These are phyloP conservation scores for Cercospora sesami DNA, from an alignment of 2,329 filamentous ascomycete genomes.

Conservation along the genomic window DNA sequence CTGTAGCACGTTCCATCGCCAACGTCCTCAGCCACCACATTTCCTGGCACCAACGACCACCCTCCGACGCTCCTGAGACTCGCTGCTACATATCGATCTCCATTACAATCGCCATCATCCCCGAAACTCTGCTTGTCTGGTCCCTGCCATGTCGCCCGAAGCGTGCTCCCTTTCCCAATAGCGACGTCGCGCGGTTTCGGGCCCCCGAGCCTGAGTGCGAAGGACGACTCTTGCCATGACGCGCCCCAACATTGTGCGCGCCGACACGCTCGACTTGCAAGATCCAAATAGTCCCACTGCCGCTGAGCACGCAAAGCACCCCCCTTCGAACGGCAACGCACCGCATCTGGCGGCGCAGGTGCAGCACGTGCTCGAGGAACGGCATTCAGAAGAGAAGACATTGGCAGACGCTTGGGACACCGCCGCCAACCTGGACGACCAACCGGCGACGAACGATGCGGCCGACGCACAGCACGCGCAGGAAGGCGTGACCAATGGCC, in stretches of 20 bases:
- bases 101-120: not conserved
- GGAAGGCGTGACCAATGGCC: slow-evolving; percentile 47
- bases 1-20: slow-evolving; percentile 15
- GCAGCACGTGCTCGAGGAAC: slow-evolving; percentile 74
- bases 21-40: slow-evolving; percentile 15
- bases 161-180: not conserved
- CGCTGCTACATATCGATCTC: not conserved
- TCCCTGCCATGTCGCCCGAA: slow-evolving; percentile 10
- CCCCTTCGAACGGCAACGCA: slow-evolving; percentile 58
- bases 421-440: slow-evolving; percentile 42
- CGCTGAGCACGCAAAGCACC: slow-evolving; percentile 70
- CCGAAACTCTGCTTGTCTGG: not conserved
- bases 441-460: slow-evolving; percentile 51
- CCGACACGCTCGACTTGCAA: slow-evolving; percentile 95
- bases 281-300: slow-evolving; percentile 78
- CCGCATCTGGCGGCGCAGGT: slow-evolving; percentile 85
- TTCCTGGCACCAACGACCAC: slow-evolving; percentile 8
- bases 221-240: slow-evolving; percentile 21
- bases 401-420: slow-evolving; percentile 58
- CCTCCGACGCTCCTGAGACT: slow-evolving; percentile 7
- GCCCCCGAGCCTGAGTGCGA: not conserved
- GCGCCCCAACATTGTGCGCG: slow-evolving; percentile 28
- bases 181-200: slow-evolving; percentile 5
- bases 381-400: slow-evolving; percentile 67
- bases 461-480: slow-evolving; percentile 54